A percentile compares a stretch with the other conserved stretches of the same genome.
phyloP scores from a whole-genome alignment of 73 alveolate species.

The Paraurostyla sp. region DNA sequence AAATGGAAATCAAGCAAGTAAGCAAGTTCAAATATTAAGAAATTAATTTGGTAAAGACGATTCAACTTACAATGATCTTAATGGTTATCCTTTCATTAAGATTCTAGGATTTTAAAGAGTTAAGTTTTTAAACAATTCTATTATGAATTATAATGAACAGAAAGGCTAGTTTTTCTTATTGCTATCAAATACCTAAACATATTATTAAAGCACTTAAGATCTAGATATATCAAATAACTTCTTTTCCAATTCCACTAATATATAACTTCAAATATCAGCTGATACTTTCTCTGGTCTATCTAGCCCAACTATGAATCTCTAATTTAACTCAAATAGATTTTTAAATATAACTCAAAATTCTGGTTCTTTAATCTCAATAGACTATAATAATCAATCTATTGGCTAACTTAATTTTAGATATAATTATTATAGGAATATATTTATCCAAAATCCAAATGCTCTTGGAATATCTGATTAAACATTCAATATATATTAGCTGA shows the following conservation, averaged over 20 bases:
- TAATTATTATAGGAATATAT: too few relatives aligned
- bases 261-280: too few relatives aligned
- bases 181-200: background rate
- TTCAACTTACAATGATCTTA: background rate
- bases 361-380: too few relatives aligned
- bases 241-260: background rate
- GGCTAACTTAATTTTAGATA: too few relatives aligned
- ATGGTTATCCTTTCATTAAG: background rate
- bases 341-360: too few relatives aligned
- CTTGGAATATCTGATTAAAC: too few relatives aligned
- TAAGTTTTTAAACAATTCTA: background rate
- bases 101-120: background rate
- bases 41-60: background rate
- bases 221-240: background rate
- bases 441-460: too few relatives aligned
- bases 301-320: too few relatives aligned
- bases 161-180: background rate
- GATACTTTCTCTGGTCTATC: too few relatives aligned
- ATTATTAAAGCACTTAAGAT: background rate
- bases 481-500: too few relatives aligned
- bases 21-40: background rate
- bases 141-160: background rate
- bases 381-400: too few relatives aligned
- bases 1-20: background rate
- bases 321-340: too few relatives aligned